Base-by-base conservation (phyloP, 1,284 basidiomycete species). In the Volvariella volvacea region DNA sequence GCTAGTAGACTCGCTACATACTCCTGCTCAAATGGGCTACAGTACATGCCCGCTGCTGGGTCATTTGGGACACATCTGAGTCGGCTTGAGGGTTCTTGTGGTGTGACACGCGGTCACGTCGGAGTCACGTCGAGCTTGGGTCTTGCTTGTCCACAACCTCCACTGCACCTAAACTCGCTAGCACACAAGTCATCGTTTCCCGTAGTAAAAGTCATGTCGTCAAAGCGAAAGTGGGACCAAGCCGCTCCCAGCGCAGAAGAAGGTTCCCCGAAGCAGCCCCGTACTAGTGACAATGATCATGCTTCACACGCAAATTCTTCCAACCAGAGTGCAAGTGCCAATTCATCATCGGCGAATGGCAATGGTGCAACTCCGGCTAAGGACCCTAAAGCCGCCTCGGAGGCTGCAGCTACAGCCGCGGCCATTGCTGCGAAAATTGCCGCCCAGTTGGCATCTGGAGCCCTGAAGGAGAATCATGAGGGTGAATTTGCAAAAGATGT, bases 391-490 rank as follows among this genome's bases (percentile, higher is more conserved):
- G 65, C 73, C 15, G 81, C 84, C n/a, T 77, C 77, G 6, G 83
- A 88, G 47, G 85, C 85, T 2, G 87, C 88, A 0, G 90, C 89
- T 4, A 84, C 86, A 0, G 83, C 85, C 0, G 83, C 83, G 20
- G 88, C 89, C 38, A 92, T 94, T 53, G 91, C 92, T 30, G 91
- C 91, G 46, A 92, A 92, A 75, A 91, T 93, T 55, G 90, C 90
- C 9, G 87, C 89, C 2, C 87, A 91, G 58, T 87, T 91, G 51
- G 78, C 79, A 30, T 72, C 66, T 36, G 67, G 71, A 1, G 65
- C 53, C 10, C 48, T 60, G 58, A 79, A 73, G 61, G 86, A 88
- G 56, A 72, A 74, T 3, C 80, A 89, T 48, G 90, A 93, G 51
- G 88, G 76, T 34, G 90, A 89, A 42, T 97, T 87, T 57, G 83